Conservation (phyloP, 2,329 filamentous ascomycete species). For the Sordariomycetes sp. region DNA sequence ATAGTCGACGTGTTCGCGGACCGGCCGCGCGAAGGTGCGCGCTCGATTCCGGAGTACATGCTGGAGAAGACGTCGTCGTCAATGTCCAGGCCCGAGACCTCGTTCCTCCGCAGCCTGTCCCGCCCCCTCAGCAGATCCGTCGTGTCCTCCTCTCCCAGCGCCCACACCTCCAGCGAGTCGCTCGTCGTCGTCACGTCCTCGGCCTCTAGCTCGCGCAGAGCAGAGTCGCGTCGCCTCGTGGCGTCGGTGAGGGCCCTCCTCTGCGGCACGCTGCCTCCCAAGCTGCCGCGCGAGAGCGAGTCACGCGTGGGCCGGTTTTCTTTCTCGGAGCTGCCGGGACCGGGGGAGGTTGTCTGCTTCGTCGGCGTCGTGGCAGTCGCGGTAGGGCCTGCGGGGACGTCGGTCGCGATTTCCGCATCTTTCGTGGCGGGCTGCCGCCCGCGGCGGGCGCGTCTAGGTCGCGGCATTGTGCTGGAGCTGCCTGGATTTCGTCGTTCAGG, state of each 20-base stretch:
- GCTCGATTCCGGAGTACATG: conserved; percentile 21
- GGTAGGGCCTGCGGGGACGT: conserved; percentile 2
- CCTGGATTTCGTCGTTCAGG: not conserved
- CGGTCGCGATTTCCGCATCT: not conserved
- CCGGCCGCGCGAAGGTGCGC: conserved; percentile 17
- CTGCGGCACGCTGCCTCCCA: not conserved
- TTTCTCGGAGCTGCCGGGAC: conserved; percentile 8
- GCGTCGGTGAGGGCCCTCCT: conserved; percentile 1
- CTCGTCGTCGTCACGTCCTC: conserved; percentile 17
- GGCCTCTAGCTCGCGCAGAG: conserved; percentile 19
- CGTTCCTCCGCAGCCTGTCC: conserved; percentile 19
- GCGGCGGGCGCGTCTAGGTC: conserved; percentile 15
- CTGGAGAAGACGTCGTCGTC: conserved; percentile 34
- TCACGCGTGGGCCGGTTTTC: not conserved
- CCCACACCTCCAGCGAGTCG: not conserved
- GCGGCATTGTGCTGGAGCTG: conserved; percentile 12
- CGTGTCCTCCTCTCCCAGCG: not conserved
- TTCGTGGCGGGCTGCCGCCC: conserved; percentile 2
- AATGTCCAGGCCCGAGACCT: conserved; percentile 33
- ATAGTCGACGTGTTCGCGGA: conserved; percentile 31
- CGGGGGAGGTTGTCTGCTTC: conserved; percentile 5
- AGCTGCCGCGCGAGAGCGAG: conserved; percentile 12
- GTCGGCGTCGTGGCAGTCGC: conserved; percentile 11
- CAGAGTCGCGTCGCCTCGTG: conserved; percentile 17
- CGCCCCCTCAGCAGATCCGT: conserved; percentile 12